phyloP scores from a whole-genome alignment of 139 green algal species.

The Chlamydomonas incerta region DNA sequence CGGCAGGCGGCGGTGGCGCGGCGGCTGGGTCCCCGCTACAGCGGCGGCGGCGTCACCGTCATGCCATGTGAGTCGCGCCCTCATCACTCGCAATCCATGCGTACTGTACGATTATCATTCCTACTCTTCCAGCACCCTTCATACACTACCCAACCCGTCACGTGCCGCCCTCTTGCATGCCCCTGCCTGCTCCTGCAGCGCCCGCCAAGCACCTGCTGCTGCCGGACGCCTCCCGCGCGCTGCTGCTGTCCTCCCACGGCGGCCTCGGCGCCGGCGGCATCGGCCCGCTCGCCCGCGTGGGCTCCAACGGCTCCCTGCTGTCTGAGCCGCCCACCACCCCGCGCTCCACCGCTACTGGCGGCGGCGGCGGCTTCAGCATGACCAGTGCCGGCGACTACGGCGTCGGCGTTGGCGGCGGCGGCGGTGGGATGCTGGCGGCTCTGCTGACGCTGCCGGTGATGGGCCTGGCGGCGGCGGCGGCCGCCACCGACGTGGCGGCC shows the following conservation, averaged over 20 bases:
- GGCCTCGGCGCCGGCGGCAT: too few relatives aligned
- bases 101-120: too few relatives aligned
- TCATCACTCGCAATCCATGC: too few relatives aligned
- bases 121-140: too few relatives aligned
- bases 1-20: slow-evolving; percentile 17
- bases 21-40: slow-evolving; percentile 16
- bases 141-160: too few relatives aligned
- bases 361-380: not conserved
- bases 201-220: slow-evolving; percentile 25
- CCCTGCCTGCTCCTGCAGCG: not conserved
- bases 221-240: not conserved
- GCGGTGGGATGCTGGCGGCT: not conserved
- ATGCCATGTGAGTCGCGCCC: not conserved
- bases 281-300: not conserved
- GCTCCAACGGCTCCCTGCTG: not conserved
- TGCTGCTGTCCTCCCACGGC: not conserved
- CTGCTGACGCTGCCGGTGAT: not conserved
- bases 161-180: too few relatives aligned
- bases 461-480: not conserved
- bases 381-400: not conserved
- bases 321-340: not conserved
- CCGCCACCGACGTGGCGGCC: slow-evolving; percentile 3
- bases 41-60: not conserved
- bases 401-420: not conserved
- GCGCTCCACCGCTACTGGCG: not conserved